A percentile compares a stretch with the other conserved stretches of the same genome.
These are phyloP conservation scores for Candida sojae DNA, from an alignment of 1,139 yeast genomes.

Conservation along the genomic window DNA sequence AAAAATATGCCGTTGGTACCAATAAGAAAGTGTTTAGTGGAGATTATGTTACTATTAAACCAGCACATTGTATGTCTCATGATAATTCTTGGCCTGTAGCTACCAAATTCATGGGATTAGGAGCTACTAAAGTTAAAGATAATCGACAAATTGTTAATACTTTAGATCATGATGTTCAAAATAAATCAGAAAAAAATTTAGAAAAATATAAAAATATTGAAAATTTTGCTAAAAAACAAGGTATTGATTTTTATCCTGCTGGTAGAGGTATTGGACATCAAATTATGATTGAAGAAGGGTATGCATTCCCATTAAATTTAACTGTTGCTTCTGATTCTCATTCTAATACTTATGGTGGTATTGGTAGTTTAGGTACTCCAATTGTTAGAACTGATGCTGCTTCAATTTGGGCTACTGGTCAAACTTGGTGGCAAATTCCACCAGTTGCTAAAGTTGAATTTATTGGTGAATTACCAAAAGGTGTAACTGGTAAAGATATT, in stretches of 20 bases:
- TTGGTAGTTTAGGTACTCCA: constrained; percentile 95
- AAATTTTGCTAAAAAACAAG: constrained; percentile 83
- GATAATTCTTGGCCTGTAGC: constrained; percentile 99
- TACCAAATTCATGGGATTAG: constrained; percentile 90
- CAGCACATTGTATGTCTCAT: constrained; percentile 98
- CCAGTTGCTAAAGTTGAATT: constrained; percentile 96
- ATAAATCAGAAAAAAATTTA: constrained; percentile 82
- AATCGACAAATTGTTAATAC: constrained; percentile 93
- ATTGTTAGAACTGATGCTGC: constrained; percentile 99
- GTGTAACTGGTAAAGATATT: constrained; percentile 95
- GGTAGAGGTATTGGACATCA: constrained; percentile 99
- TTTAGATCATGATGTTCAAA: constrained; percentile 96
- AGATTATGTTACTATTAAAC: constrained; percentile 91
- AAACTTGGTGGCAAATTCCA: constrained; percentile 99
- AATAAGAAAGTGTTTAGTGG: constrained; percentile 76
- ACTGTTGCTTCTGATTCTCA: constrained; percentile 98
- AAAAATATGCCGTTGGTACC: constrained; percentile 80
- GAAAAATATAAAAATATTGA: constrained; percentile 87
- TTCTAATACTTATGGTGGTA: constrained; percentile 96
- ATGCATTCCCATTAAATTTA: constrained; percentile 90
- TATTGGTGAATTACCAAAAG: constrained; percentile 76
- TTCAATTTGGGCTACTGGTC: constrained; percentile 98
- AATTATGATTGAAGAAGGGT: constrained; percentile 98
- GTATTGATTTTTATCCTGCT: constrained; percentile 97
- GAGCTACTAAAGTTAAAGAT: constrained; percentile 81